These are phyloP conservation scores for Aspergillus piperis DNA, from an alignment of 2,329 filamentous ascomycete species.

Conservation along the genomic window DNA sequence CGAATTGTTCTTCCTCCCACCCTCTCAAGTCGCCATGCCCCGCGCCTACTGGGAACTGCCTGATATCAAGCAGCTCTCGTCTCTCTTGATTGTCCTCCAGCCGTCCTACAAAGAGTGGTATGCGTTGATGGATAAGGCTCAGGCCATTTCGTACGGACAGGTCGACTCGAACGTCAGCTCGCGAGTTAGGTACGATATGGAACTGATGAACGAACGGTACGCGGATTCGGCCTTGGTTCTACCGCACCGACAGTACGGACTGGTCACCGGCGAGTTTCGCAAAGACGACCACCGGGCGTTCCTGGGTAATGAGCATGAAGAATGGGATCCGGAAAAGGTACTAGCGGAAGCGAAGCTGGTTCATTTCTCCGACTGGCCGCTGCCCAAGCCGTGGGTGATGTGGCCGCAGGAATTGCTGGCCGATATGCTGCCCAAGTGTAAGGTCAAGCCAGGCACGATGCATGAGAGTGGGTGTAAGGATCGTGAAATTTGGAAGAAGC, in stretches of 20 bases:
- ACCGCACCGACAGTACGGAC: constrained; percentile 63
- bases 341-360: constrained; percentile 65
- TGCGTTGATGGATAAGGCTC: constrained; percentile 29
- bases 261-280: constrained; percentile 66
- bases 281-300: constrained; percentile 54
- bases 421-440: constrained; percentile 37
- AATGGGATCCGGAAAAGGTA: constrained; percentile 60
- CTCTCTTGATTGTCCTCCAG: constrained; percentile 63
- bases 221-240: constrained; percentile 60
- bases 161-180: constrained; percentile 24
- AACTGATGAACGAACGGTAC: constrained; percentile 66
- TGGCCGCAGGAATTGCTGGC: constrained; percentile 37
- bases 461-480: constrained; percentile 41
- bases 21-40: constrained; percentile 65
- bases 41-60: constrained; percentile 70
- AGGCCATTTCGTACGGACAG: constrained; percentile 32
- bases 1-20: constrained; percentile 68
- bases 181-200: constrained; percentile 60
- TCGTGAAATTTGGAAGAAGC: constrained; percentile 39
- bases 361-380: constrained; percentile 72
- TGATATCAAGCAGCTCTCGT: constrained; percentile 56
- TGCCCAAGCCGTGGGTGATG: constrained; percentile 65
- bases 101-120: constrained; percentile 55
- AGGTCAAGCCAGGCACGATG: constrained; percentile 36
- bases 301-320: constrained; percentile 52